Base-by-base conservation (phyloP, 345 rosid genomes). In the Euphorbia tirucalli region DNA sequence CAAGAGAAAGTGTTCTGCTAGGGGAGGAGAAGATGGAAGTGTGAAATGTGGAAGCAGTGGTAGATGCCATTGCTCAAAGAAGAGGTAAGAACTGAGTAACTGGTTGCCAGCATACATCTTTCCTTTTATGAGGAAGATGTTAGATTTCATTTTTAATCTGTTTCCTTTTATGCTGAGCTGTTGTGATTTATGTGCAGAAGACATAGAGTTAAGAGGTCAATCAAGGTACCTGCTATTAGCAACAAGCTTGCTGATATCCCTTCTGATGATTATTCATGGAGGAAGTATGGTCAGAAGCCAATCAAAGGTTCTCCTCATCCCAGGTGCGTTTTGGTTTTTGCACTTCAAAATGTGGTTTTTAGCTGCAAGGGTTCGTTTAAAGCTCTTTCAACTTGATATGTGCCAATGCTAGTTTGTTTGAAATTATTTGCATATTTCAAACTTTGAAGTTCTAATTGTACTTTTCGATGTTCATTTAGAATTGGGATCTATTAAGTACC, bases 231-330 rank as follows among this genome's bases (percentile, higher is more conserved):
- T 80, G 92, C 96, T 58, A 85, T 88, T 54, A 90, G 96, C 75
- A 90, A 77, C 81, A 90, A 90, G 82, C 90, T 90, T 54, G 96
- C 96, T 9, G 96, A 90, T 77, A 90, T 90, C 57, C 96, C 96
- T 61, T 87, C 96, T 2, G 96, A 90, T 78, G 96, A 90, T 80
- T 90, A 78, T 66, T 90, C 92, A 0, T 90, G 96, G 96, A 88
- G 96, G 76, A 90, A 90, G 74, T 90, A 90, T 37, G 96, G 96
- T 35, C 96, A 90, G 76, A 90, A 90, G 77, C 96, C 96, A 30
- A 90, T 90, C 66, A 90, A 90, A 81, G 96, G 96, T 46, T 90
- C 96, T 74, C 96, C 96, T 76, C 88, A 90, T 61, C 96, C 96
- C 21, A 84, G 96, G 96, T 90, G 85, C 70, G 43, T 32, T 71